Percentiles rank a stretch among this genome's conserved stretches.
Conservation (phyloP, 305 asterid genomes). For the Solanum hybrid region DNA sequence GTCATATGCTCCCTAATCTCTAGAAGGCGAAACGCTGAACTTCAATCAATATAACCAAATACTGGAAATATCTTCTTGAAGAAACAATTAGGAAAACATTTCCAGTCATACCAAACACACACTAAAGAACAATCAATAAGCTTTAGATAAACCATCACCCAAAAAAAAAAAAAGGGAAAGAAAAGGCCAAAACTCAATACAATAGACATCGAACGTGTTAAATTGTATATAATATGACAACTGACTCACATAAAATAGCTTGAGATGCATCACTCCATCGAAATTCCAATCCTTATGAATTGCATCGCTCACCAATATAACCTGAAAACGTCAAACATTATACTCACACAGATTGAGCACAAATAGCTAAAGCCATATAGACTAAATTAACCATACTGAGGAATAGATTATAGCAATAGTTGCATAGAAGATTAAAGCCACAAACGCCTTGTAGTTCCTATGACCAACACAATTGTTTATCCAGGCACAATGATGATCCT, state of each 20-base stretch:
- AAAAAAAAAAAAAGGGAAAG: background rate
- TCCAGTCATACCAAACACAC: background rate
- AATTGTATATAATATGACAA: background rate
- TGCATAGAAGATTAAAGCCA: conserved; percentile 62
- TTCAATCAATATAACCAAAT: background rate
- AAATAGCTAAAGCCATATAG: background rate
- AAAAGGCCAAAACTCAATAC: background rate
- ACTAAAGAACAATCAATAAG: background rate
- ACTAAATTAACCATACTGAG: conserved; percentile 33
- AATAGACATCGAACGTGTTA: background rate
- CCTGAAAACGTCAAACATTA: conserved; percentile 28
- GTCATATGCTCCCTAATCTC: background rate
- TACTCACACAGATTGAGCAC: background rate
- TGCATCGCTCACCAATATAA: conserved; percentile 25
- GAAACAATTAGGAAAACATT: background rate
- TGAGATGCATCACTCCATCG: conserved; percentile 11
- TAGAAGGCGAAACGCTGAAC: background rate
- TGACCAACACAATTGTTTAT: conserved; percentile 92
- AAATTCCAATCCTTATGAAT: conserved; percentile 42
- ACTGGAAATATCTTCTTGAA: background rate
- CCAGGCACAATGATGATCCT: conserved; percentile 98
- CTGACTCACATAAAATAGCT: conserved; percentile 54
- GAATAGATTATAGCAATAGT: conserved; percentile 55
- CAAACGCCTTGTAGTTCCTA: conserved; percentile 70
- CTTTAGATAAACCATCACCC: background rate